Conservation (phyloP, 805 yeast genomes). For the Scheffersomyces stipitis region DNA sequence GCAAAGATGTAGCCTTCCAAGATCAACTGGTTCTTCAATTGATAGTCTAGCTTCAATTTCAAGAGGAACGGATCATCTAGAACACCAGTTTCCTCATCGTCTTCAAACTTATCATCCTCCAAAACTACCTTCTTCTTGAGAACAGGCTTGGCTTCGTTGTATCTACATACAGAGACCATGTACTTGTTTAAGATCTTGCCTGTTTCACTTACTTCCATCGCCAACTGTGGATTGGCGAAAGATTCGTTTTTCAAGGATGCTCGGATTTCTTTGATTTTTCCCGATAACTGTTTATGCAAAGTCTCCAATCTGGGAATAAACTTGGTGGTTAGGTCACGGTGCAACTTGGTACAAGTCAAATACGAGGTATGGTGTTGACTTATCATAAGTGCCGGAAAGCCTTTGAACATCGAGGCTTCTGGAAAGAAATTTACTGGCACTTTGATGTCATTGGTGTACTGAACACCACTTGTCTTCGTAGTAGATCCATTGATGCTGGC, state of each 20-base stretch:
- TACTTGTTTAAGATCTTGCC: conserved; percentile 47
- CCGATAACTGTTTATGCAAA: conserved; percentile 31
- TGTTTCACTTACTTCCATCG: conserved; percentile 55
- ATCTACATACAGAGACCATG: conserved; percentile 32
- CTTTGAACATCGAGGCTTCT: conserved; percentile 22
- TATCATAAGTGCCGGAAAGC: conserved; percentile 31
- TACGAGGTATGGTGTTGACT: conserved; percentile 34
- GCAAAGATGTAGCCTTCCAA: conserved; percentile 44
- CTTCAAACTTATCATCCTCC: conserved; percentile 17
- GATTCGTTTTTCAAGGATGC: conserved; percentile 40
- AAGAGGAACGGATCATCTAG: conserved; percentile 43
- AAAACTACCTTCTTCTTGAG: conserved; percentile 15
- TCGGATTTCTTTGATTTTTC: conserved; percentile 43
- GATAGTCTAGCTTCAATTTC: conserved; percentile 39
- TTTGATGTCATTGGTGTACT: conserved; percentile 15
- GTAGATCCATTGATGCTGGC: neutral
- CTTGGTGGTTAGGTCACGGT: conserved; percentile 31
- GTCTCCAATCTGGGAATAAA: conserved; percentile 38
- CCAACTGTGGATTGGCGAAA: conserved; percentile 35
- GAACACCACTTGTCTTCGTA: conserved; percentile 1
- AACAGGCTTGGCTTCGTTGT: conserved; percentile 37
- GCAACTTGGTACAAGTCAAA: conserved; percentile 25
- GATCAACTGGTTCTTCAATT: conserved; percentile 39
- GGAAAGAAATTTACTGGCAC: conserved; percentile 24
- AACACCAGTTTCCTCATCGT: conserved; percentile 25